Evolutionary conservation across 2,329 filamentous ascomycete genomes (phyloP).

Genomic region (Pestalotiopsis sp.): DNA sequence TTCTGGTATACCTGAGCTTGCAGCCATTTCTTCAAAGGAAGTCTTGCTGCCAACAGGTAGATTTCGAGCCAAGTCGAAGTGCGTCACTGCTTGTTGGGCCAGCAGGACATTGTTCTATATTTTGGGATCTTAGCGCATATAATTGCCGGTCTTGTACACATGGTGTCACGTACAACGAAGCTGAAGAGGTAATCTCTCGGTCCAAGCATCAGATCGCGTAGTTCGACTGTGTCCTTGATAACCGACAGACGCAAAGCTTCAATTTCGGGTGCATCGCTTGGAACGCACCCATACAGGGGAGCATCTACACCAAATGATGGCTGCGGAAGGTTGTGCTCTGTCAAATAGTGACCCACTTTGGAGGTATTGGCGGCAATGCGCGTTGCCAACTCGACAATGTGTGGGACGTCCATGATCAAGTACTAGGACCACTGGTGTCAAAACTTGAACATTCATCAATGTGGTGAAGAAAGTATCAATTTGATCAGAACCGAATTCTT

Average conservation of each 20-base stretch:
- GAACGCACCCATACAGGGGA: slow-evolving; percentile 11
- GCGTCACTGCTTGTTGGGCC: background rate
- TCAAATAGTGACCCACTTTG: slow-evolving; percentile 19
- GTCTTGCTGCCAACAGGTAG: background rate
- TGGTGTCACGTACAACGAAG: slow-evolving; percentile 3
- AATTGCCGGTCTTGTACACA: background rate
- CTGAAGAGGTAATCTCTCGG: slow-evolving; percentile 20
- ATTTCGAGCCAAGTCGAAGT: background rate
- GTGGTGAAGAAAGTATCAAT: too few species aligned
- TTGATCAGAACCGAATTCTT: too few species aligned
- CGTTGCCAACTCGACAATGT: background rate
- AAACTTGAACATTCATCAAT: too few species aligned
- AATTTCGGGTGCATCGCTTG: slow-evolving; percentile 10
- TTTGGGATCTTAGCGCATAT: too few species aligned
- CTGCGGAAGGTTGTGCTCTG: slow-evolving; percentile 15
- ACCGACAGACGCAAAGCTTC: slow-evolving; percentile 14
- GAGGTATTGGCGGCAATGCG: slow-evolving; percentile 20
- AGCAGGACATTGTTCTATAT: background rate
- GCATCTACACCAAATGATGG: slow-evolving; percentile 20
- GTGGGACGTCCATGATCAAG: background rate
- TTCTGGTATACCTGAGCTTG: slow-evolving; percentile 12
- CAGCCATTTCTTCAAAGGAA: background rate
- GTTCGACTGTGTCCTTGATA: slow-evolving; percentile 17
- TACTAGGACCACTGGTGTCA: too few species aligned
- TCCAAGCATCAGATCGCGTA: slow-evolving; percentile 19